Conservation (phyloP, 805 yeast species). For the Vanderwaltozyma tropicalis region DNA sequence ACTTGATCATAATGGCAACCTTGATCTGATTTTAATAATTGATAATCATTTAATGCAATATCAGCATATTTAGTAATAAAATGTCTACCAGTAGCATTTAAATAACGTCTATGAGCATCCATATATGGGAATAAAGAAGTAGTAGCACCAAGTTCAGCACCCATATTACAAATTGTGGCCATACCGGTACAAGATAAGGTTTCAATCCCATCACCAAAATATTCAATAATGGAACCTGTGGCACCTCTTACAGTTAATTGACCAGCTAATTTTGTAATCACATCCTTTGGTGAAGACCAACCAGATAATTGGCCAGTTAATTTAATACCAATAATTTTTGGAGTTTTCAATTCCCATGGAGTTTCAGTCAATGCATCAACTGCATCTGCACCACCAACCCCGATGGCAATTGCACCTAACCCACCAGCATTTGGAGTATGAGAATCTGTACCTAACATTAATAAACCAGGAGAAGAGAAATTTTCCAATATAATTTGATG, state of each 20-base stretch:
- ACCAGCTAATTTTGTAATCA: slow-evolving; percentile 88
- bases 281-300: slow-evolving; percentile 97
- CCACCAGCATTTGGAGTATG: slow-evolving; percentile 99
- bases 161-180: slow-evolving; percentile 99
- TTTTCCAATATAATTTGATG: slow-evolving; percentile 97
- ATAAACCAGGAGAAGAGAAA: slow-evolving; percentile 91
- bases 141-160: slow-evolving; percentile 99
- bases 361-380: slow-evolving; percentile 95
- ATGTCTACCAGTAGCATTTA: slow-evolving; percentile 68
- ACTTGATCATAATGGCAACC: slow-evolving; percentile 89
- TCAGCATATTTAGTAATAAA: slow-evolving; percentile 59
- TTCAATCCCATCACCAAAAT: slow-evolving; percentile 90
- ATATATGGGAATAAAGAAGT: slow-evolving; percentile 96
- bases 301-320: slow-evolving; percentile 82
- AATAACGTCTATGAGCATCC: slow-evolving; percentile 65
- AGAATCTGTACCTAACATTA: slow-evolving; percentile 97
- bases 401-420: slow-evolving; percentile 94
- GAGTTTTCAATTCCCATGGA: slow-evolving; percentile 99
- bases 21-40: slow-evolving; percentile 70
- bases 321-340: slow-evolving; percentile 87
- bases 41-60: slow-evolving; percentile 41
- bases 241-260: slow-evolving; percentile 93
- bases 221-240: slow-evolving; percentile 92
- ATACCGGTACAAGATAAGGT: slow-evolving; percentile 92
- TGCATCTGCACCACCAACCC: slow-evolving; percentile 99